These are phyloP conservation scores for Yamadazyma diospyri DNA, from an alignment of 1,139 yeast genomes.

Conservation along the genomic window DNA sequence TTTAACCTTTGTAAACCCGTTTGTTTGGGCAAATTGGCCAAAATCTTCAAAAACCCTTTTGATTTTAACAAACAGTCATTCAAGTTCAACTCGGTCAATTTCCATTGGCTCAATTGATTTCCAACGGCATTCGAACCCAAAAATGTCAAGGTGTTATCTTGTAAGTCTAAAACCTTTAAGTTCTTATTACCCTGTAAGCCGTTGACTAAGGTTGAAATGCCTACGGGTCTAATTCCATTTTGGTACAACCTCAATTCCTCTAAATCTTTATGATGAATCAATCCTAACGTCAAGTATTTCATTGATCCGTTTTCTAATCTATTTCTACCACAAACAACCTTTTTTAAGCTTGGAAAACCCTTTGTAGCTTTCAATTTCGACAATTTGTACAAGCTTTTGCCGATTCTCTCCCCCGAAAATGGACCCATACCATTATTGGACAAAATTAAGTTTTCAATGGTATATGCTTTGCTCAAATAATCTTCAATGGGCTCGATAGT, in stretches of 20 bases:
- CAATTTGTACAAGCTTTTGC: slow-evolving; percentile 72
- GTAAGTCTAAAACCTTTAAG: slow-evolving; percentile 75
- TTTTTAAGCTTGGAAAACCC: slow-evolving; percentile 51
- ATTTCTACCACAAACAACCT: slow-evolving; percentile 94
- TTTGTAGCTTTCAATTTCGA: slow-evolving; percentile 58
- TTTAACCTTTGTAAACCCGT: slow-evolving; percentile 53
- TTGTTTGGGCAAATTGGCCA: slow-evolving; percentile 36
- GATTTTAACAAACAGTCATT: slow-evolving; percentile 86
- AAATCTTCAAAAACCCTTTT: slow-evolving; percentile 59
- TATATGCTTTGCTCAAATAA: slow-evolving; percentile 70
- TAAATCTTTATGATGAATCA: slow-evolving; percentile 70
- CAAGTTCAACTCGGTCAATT: slow-evolving; percentile 72
- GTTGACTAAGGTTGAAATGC: slow-evolving; percentile 72
- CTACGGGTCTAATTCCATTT: slow-evolving; percentile 94
- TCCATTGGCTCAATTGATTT: slow-evolving; percentile 42
- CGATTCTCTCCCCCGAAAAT: slow-evolving; percentile 91
- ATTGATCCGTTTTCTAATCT: slow-evolving; percentile 93
- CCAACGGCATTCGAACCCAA: slow-evolving; percentile 56
- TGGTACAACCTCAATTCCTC: slow-evolving; percentile 80
- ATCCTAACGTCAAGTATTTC: slow-evolving; percentile 71
- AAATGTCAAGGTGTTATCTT: slow-evolving; percentile 91
- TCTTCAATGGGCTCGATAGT: slow-evolving; percentile 86
- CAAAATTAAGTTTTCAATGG: slow-evolving; percentile 79
- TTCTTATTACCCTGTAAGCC: slow-evolving; percentile 65
- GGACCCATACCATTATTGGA: slow-evolving; percentile 98